These are phyloP conservation scores for Prunella vulgaris DNA, from an alignment of 257 asterid species.

Conservation along the genomic window DNA sequence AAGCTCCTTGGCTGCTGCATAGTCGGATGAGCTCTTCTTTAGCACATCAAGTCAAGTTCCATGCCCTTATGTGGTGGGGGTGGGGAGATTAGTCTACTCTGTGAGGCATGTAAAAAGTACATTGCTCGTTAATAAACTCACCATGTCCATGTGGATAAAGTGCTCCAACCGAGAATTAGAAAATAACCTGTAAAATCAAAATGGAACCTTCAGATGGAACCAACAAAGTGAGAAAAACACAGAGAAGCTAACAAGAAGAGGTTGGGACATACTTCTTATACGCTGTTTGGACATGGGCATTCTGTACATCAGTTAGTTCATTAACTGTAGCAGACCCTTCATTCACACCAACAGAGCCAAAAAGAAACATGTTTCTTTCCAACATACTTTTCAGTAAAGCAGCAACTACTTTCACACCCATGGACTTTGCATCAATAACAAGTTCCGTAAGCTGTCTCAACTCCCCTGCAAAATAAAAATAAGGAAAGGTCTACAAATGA, in stretches of 20 bases:
- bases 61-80: conserved; percentile 34
- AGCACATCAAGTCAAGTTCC: conserved; percentile 71
- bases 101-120: background rate
- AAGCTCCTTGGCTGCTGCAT: conserved; percentile 74
- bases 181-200: conserved; percentile 49
- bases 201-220: conserved; percentile 20
- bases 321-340: conserved; percentile 59
- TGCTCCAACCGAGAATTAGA: conserved; percentile 56
- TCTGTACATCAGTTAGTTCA: conserved; percentile 58
- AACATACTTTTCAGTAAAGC: conserved; percentile 64
- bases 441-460: conserved; percentile 51
- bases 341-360: conserved; percentile 59
- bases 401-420: conserved; percentile 41
- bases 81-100: background rate
- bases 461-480: conserved; percentile 44
- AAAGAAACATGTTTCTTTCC: conserved; percentile 66
- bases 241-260: conserved; percentile 14
- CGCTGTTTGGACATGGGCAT: conserved; percentile 61
- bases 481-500: background rate
- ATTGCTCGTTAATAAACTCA: conserved; percentile 30
- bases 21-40: conserved; percentile 61
- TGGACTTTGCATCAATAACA: conserved; percentile 49
- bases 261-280: conserved; percentile 46
- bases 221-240: background rate
- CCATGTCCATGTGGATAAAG: conserved; percentile 83